phyloP scores from a whole-genome alignment of 73 alveolate genomes.

The Breviolum minutum region DNA sequence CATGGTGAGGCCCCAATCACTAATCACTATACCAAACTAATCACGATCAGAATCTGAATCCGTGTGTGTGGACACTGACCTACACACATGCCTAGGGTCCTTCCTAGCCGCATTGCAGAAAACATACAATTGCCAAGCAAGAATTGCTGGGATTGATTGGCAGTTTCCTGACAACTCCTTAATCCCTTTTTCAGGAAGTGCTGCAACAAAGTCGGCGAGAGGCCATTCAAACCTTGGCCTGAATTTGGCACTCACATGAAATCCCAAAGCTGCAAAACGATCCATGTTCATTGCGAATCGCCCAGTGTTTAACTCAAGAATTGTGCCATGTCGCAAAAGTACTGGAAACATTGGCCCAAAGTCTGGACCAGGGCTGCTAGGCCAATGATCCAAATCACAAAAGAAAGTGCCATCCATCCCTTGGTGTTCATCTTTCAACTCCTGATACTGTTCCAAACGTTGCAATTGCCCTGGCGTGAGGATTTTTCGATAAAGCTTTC shows the following conservation, averaged over 20 bases:
- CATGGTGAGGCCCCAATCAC: not conserved
- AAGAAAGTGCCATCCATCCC: conserved; percentile 47
- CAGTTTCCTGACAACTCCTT: not conserved
- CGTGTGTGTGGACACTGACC: not conserved
- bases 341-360: conserved; percentile 29
- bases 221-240: not conserved
- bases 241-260: not conserved
- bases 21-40: not conserved
- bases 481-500: not conserved
- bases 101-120: conserved; percentile 16
- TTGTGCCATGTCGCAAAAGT: conserved; percentile 39
- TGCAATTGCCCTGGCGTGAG: conserved; percentile 42
- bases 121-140: conserved; percentile 48
- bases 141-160: conserved; percentile 16
- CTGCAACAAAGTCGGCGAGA: not conserved
- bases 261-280: conserved; percentile 18
- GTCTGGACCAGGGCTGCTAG: conserved; percentile 46
- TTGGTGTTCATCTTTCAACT: not conserved
- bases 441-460: not conserved
- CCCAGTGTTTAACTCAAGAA: not conserved
- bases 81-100: not conserved
- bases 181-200: not conserved
- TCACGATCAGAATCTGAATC: not conserved
- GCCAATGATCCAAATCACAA: conserved; percentile 57
- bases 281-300: not conserved